Evolutionary conservation across 306 rosid species (phyloP), one percentile per base, ranked within the genome.

Genomic region (Cicer chorassanicum): DNA sequence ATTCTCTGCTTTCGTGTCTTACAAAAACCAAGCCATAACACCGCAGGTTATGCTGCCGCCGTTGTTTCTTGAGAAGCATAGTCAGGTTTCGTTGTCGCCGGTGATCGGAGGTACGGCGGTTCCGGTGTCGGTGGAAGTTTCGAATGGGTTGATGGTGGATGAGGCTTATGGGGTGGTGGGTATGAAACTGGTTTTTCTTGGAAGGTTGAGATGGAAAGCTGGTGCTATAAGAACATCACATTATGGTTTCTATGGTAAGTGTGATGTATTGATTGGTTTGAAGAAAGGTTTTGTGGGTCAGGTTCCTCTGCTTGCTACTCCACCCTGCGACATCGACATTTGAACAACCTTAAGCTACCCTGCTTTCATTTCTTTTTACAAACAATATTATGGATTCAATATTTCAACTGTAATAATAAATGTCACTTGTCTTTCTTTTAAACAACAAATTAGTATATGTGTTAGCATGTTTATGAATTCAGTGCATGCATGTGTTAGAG

Each of bases 121-220:
- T 36, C 86, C 97, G 9, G 92, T 89, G 76, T 76, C 98, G 21
- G 48, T 54, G 79, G 96, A 83, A 78, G 91, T 82, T 43, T 46
- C 80, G 2, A 81, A 82, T n/a, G 88, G 92, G 65, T 24, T 91
- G 79, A 21, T 51, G 81, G 75, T 64, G 78, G 98, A 91, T 49
- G 80, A 87, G 89, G 71, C 78, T 0, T 85, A 82, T 21, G 97
- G 98, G 34, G 88, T 88, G 62, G 81, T 91, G 84, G 81, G 72
- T n/a, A 36, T 94, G 76, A 86, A 78, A 69, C 57, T 91, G 44
- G 89, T 84, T 57, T 15, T 94, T 57, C 9, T 64, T 78, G 98
- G 98, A 3, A 83, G 91, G 77, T 13, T 94, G 40, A 78, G 94
- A 72, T 94, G 98, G 98, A 91, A 90, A 67, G 79, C 89, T 0